A percentile compares a stretch with the other conserved stretches of the same genome.
These are phyloP conservation scores for Exophiala dermatitidis DNA, from an alignment of 2,329 filamentous ascomycete species.

Conservation along the genomic window DNA sequence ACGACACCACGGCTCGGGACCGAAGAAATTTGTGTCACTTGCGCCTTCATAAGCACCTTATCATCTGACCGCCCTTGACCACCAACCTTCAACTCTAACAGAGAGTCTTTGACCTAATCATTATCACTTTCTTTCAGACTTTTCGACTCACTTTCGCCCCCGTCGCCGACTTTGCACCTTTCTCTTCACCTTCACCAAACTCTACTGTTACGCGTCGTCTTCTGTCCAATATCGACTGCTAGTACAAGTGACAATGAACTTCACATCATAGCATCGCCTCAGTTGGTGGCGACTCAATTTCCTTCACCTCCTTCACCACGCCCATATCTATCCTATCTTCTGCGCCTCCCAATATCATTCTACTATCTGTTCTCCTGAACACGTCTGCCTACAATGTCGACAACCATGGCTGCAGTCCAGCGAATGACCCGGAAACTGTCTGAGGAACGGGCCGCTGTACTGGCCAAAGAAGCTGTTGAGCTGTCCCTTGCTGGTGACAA, in stretches of 20 bases:
- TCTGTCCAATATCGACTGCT: not conserved
- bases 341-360: not conserved
- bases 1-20: not conserved
- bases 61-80: conserved; percentile 11
- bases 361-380: not conserved
- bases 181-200: not conserved
- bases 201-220: not conserved
- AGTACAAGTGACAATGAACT: conserved; percentile 10
- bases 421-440: conserved; percentile 29
- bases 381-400: conserved; percentile 14
- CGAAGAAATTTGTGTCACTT: not conserved
- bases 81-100: not conserved
- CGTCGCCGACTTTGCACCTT: not conserved
- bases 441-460: conserved; percentile 40
- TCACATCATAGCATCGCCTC: conserved; percentile 20
- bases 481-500: conserved; percentile 41
- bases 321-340: not conserved
- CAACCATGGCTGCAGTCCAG: conserved; percentile 17
- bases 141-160: not conserved
- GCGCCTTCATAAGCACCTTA: not conserved
- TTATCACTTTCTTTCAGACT: not conserved
- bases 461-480: conserved; percentile 43
- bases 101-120: too few relatives aligned
- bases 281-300: conserved; percentile 5
- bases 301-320: conserved; percentile 1